Percentiles rank a stretch among this genome's conserved stretches.
Evolutionary conservation across 192 early-diverging fungal genomes (phyloP).

Genomic region (Neocallimastix lanati): DNA sequence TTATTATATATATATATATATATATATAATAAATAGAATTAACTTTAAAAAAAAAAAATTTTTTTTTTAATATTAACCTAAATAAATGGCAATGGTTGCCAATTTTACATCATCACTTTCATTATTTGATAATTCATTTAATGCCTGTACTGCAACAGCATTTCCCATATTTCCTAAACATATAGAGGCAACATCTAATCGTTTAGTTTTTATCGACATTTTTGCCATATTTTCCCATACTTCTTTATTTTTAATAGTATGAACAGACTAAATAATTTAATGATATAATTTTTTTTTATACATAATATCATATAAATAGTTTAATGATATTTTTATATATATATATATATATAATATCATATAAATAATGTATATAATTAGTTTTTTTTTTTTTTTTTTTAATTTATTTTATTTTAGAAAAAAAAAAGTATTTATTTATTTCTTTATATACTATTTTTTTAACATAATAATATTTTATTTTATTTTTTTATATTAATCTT

Average conservation of each 20-base stretch:
- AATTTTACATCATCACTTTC: not conserved
- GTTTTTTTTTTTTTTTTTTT: too few relatives aligned
- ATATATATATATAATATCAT: too few relatives aligned
- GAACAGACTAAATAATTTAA: slow-evolving; percentile 9
- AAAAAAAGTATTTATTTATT: too few relatives aligned
- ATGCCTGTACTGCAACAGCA: slow-evolving; percentile 11
- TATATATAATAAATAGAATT: too few relatives aligned
- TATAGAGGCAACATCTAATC: slow-evolving; percentile 13
- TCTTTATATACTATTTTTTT: not conserved
- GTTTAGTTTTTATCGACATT: slow-evolving; percentile 23
- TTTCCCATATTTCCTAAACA: slow-evolving; percentile 25
- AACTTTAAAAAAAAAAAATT: too few relatives aligned
- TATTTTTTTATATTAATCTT: too few relatives aligned
- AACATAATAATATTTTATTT: not conserved
- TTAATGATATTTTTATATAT: too few relatives aligned
- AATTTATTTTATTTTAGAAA: too few relatives aligned
- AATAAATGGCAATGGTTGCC: slow-evolving; percentile 5
- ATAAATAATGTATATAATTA: too few relatives aligned
- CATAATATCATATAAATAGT: too few relatives aligned
- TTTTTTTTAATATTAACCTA: slow-evolving; percentile 4
- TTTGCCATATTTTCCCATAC: slow-evolving; percentile 28
- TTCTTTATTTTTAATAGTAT: slow-evolving; percentile 15
- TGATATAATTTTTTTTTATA: too few relatives aligned
- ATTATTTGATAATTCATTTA: not conserved
- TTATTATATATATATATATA: too few relatives aligned